Evolutionary conservation across 2,329 filamentous ascomycete genomes (phyloP).

Genomic region (Ophiostoma perfectum): DNA sequence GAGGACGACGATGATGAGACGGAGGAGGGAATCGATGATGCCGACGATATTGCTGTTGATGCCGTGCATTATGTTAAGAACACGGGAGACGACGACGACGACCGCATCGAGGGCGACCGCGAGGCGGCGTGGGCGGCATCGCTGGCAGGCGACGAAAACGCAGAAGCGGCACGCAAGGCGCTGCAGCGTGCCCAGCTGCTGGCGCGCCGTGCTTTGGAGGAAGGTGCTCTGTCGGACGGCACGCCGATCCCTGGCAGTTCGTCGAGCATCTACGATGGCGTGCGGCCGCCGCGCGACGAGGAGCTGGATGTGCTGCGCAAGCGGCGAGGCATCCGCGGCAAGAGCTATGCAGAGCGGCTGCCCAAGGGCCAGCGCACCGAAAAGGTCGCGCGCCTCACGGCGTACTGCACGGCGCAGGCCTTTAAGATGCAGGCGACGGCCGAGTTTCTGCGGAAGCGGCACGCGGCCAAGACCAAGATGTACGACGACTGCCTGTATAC

Average conservation of each 20-base stretch:
- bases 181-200: constrained; percentile 33
- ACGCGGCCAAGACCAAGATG: constrained; percentile 87
- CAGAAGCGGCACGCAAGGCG: constrained; percentile 40
- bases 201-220: constrained; percentile 41
- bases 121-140: constrained; percentile 34
- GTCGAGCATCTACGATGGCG: constrained; percentile 29
- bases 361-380: constrained; percentile 83
- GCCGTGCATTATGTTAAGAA: neutral
- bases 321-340: constrained; percentile 60
- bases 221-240: constrained; percentile 30
- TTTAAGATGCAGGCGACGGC: constrained; percentile 88
- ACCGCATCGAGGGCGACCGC: constrained; percentile 53
- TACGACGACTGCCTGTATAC: constrained; percentile 97
- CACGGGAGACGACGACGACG: constrained; percentile 25
- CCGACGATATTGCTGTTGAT: constrained; percentile 75
- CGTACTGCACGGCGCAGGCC: constrained; percentile 91
- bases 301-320: constrained; percentile 60
- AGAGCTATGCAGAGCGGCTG: constrained; percentile 89
- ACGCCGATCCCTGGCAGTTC: neutral
- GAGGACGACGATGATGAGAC: constrained; percentile 54
- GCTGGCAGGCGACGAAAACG: constrained; percentile 48
- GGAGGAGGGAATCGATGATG: constrained; percentile 56
- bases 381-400: constrained; percentile 83
- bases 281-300: constrained; percentile 59
- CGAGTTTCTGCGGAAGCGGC: constrained; percentile 78